These are phyloP conservation scores for Selaginella moellendorffii DNA, from an alignment of 75 land plant genomes.

Conservation along the genomic window DNA sequence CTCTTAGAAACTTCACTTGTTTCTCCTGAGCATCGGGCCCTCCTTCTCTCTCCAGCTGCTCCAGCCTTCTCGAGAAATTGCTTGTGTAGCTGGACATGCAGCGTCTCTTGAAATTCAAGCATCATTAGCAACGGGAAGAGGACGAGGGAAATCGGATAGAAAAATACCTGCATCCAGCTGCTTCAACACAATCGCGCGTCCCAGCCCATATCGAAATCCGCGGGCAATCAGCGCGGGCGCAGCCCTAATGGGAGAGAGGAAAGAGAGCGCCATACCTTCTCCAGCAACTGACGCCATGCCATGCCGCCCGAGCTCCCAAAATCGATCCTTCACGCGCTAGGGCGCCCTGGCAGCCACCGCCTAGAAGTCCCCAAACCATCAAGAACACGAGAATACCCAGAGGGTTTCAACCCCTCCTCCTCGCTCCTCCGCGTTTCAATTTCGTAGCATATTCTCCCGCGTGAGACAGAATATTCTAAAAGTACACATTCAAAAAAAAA, in stretches of 20 bases:
- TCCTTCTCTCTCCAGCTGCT: slow-evolving; percentile 44
- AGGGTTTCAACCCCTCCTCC: neutral
- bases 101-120: slow-evolving; percentile 17
- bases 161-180: neutral
- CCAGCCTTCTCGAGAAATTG: slow-evolving; percentile 43
- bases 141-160: neutral
- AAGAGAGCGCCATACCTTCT: neutral
- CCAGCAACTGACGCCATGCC: neutral
- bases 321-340: neutral
- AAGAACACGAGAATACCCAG: neutral
- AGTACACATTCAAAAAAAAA: neutral
- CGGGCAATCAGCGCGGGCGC: neutral
- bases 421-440: neutral
- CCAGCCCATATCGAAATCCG: neutral
- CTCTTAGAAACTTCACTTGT: slow-evolving; percentile 43
- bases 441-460: neutral
- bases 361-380: neutral
- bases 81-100: slow-evolving; percentile 58
- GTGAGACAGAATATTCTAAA: neutral
- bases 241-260: neutral
- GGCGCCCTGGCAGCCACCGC: neutral
- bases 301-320: too few relatives aligned
- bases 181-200: too few relatives aligned
- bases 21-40: slow-evolving; percentile 21
- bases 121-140: neutral